phyloP scores from a whole-genome alignment of 441 rosid genomes.

The Euphorbia corollata region DNA sequence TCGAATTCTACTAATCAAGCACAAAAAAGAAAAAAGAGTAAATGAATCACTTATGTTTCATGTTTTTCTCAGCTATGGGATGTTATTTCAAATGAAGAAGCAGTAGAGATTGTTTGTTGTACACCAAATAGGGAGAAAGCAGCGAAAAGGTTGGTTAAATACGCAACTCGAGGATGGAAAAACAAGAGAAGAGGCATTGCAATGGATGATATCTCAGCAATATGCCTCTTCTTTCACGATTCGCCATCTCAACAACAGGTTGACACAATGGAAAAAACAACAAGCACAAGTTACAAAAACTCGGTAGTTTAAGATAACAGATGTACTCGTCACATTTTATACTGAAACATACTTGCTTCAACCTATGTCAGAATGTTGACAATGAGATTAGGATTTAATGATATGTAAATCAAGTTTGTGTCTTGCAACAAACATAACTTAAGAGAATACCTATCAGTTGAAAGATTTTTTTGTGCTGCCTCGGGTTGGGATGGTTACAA shows the following conservation, averaged over 20 bases:
- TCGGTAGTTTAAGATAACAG: neutral
- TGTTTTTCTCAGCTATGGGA: conserved; percentile 64
- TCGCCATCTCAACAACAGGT: conserved; percentile 1
- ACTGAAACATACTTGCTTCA: neutral
- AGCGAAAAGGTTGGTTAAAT: conserved; percentile 61
- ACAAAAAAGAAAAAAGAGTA: neutral
- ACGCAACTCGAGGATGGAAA: conserved; percentile 65
- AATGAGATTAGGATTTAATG: no score
- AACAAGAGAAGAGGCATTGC: conserved; percentile 57
- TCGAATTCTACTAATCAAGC: neutral
- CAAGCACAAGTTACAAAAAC: neutral
- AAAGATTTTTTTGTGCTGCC: no score
- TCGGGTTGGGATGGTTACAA: no score
- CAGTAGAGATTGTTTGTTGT: conserved; percentile 61
- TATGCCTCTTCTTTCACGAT: conserved; percentile 69
- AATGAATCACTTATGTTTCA: neutral
- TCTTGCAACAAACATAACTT: no score
- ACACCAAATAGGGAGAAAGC: conserved; percentile 45
- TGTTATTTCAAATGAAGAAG: conserved; percentile 69
- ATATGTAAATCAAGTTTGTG: no score
- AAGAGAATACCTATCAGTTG: no score
- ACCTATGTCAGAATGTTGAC: no score
- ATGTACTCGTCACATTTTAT: neutral
- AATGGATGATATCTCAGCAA: conserved; percentile 79
- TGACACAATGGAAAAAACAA: conserved; percentile 11